A percentile compares a stretch with the other conserved stretches of the same genome.
Evolutionary conservation across 306 rosid species (phyloP).

Genomic region (Cicer cuneatum): DNA sequence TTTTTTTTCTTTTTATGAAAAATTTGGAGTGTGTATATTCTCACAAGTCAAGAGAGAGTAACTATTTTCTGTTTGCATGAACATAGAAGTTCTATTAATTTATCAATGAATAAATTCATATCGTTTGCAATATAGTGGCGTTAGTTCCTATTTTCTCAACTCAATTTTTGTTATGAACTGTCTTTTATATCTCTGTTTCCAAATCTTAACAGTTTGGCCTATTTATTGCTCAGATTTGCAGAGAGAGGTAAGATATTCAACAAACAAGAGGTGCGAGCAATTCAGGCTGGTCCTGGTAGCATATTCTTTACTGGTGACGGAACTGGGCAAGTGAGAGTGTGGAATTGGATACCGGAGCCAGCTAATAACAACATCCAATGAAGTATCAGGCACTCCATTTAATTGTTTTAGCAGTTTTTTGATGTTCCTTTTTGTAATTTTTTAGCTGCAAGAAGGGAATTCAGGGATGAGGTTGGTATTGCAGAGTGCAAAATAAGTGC

Average conservation of each 20-base stretch:
- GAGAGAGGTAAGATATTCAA: conserved; percentile 88
- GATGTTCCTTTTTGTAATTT: conserved; percentile 52
- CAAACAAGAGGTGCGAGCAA: conserved; percentile 79
- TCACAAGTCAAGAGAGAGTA: too few species aligned
- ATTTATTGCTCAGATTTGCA: conserved; percentile 63
- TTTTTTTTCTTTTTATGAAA: not conserved
- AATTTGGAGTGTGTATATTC: too few species aligned
- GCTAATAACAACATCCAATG: conserved; percentile 47
- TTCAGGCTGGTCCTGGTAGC: conserved; percentile 81
- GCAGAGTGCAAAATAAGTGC: conserved; percentile 3
- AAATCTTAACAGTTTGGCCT: conserved; percentile 6
- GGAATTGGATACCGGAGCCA: conserved; percentile 72
- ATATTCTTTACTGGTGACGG: conserved; percentile 94
- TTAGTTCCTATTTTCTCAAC: not conserved
- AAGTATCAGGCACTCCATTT: conserved; percentile 15
- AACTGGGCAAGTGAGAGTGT: conserved; percentile 87
- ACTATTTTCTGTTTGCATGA: too few species aligned
- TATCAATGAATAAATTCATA: not conserved
- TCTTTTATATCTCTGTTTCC: not conserved
- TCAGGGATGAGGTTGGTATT: conserved; percentile 24
- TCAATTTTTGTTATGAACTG: not conserved
- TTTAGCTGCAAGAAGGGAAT: conserved; percentile 48
- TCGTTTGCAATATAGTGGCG: not conserved
- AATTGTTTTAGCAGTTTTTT: conserved; percentile 32
- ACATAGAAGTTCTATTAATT: too few species aligned